Evolutionary conservation across 768 basidiomycete genomes (phyloP), one percentile per base, ranked within the genome.

Genomic region (Cystobasidium ongulense): DNA sequence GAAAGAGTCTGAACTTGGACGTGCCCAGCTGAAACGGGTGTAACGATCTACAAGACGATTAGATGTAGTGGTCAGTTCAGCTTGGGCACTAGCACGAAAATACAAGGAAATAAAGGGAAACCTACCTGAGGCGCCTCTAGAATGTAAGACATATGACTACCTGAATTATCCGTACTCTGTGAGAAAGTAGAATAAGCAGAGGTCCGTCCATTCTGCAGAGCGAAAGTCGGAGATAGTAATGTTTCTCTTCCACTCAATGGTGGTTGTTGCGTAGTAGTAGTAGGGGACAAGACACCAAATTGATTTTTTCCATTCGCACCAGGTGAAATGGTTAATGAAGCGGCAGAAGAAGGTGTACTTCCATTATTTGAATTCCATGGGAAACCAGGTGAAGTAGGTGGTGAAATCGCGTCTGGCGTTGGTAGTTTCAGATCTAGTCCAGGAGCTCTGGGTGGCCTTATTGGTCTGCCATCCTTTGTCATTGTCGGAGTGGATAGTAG

Each of bases 111-210:
- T 5, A n/a, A 63, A 39, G 31, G 7, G 1, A 54, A 31, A 50
- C 70, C 46, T 18, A 75, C 74, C 74, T 72, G 50, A n/a, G 79
- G 79, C 27, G 79, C 77, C 39, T 79, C 79, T 68, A 79, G 77
- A 62, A 79, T 77, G 72, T 79, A 79, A 18, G 75, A 76, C 78
- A 79, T 77, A 39, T 78, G 78, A 61, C 52, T 57, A n/a, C 29
- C 53, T 4, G 68, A 35, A 71, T 23, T 35, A 8, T 52, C 68
- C 5, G 53, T 71, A 27, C 46, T 36, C 27, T 71, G 68, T 1
- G 68, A 71, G 54, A 71, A 71, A 54, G 68, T 71, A 36, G 68
- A 71, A 29, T 71, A 71, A 11, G 68, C 68, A 5, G 68, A 71
- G 18, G 46, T 36, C 36, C 68, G 11, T 15, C 41, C 65, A 67